phyloP scores from a whole-genome alignment of 352 stramenopile species.

The Phytopythium sindhum region DNA sequence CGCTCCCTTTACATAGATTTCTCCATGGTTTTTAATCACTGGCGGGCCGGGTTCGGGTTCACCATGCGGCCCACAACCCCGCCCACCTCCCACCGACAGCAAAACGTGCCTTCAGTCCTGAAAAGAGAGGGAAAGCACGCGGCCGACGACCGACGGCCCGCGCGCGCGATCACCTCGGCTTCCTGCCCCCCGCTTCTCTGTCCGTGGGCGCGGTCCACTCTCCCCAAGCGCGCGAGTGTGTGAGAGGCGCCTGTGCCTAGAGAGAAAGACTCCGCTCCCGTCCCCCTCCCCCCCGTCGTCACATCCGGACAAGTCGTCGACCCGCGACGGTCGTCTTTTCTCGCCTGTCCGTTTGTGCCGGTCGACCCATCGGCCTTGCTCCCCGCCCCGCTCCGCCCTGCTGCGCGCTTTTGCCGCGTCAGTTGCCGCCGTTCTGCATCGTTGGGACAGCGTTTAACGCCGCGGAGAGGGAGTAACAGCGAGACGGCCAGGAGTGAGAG shows the following conservation, averaged over 20 bases:
- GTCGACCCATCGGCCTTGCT: not conserved
- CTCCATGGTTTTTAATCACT: not conserved
- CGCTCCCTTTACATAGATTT: not conserved
- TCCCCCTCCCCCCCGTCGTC: not conserved
- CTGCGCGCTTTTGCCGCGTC: not conserved
- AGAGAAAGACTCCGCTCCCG: not conserved
- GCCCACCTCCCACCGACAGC: not conserved
- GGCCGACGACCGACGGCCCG: not conserved
- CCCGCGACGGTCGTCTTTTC: not conserved
- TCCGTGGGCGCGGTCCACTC: not conserved
- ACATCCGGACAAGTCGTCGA: constrained; percentile 1
- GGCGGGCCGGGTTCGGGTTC: not conserved
- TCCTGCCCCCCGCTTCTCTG: not conserved
- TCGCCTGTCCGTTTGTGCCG: not conserved
- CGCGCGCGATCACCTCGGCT: not conserved
- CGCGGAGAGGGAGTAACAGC: not conserved
- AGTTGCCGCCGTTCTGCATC: not conserved
- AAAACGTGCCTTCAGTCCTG: not conserved
- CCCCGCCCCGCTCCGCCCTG: too few relatives aligned
- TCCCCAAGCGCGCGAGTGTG: not conserved
- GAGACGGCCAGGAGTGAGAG: constrained; percentile 7
- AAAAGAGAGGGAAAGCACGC: constrained; percentile 8
- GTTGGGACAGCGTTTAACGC: not conserved
- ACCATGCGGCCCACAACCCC: not conserved
- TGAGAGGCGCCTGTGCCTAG: not conserved